Evolutionary conservation across 2,329 filamentous ascomycete genomes (phyloP).

Genomic region (Chrysosphaeria jannelii): DNA sequence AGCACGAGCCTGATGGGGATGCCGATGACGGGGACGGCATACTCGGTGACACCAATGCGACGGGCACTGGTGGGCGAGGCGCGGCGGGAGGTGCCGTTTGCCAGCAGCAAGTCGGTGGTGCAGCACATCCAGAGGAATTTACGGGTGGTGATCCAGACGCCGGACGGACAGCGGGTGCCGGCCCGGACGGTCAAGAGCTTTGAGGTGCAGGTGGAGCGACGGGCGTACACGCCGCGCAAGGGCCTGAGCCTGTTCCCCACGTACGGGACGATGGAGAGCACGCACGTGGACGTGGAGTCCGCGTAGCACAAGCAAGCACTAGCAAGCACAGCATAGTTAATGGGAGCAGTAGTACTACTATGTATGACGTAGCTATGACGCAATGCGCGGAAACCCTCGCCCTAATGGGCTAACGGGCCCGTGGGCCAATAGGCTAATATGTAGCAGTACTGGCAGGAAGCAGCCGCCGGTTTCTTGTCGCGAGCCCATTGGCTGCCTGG

Average conservation of each 20-base stretch:
- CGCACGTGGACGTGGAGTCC: too few relatives aligned
- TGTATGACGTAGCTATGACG: too few relatives aligned
- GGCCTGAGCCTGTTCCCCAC: slow-evolving; percentile 5
- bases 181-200: slow-evolving; percentile 9
- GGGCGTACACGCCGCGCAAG: slow-evolving; percentile 4
- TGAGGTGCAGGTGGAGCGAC: slow-evolving; percentile 10
- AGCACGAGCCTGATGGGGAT: slow-evolving; percentile 10
- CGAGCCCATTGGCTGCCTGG: too few relatives aligned
- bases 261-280: slow-evolving; percentile 4
- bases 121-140: slow-evolving; percentile 8
- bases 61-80: slow-evolving; percentile 2
- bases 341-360: too few relatives aligned
- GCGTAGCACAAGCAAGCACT: too few relatives aligned
- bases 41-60: slow-evolving; percentile 9
- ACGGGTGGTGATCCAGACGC: slow-evolving; percentile 5
- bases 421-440: too few relatives aligned
- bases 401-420: too few relatives aligned
- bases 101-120: slow-evolving; percentile 6
- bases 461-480: too few relatives aligned
- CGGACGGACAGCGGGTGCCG: slow-evolving; percentile 8
- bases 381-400: too few relatives aligned
- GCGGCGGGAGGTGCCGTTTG: not conserved
- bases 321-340: too few relatives aligned
- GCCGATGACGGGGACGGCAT: slow-evolving; percentile 9
- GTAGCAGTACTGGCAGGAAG: too few relatives aligned